These are phyloP conservation scores for Lithospermum erythrorhizon DNA, from an alignment of 257 asterid species.

Conservation along the genomic window DNA sequence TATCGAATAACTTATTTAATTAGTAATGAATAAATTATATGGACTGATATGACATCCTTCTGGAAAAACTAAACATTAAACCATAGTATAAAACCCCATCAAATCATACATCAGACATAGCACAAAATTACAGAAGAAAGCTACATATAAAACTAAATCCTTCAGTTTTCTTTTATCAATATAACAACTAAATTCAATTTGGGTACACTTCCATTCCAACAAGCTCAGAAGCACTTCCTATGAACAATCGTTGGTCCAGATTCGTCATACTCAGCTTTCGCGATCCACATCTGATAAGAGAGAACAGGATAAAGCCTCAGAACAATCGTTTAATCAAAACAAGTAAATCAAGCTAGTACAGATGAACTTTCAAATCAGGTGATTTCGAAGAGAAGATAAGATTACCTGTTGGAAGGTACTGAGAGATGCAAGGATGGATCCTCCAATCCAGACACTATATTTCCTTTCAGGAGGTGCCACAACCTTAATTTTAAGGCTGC, in stretches of 20 bases:
- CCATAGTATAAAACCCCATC: background rate
- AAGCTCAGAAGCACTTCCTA: background rate
- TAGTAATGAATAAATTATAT: too few species aligned
- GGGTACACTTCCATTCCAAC: background rate
- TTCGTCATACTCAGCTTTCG: background rate
- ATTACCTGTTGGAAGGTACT: constrained; percentile 64
- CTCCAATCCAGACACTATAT: constrained; percentile 75
- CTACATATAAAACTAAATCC: background rate
- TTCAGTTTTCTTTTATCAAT: background rate
- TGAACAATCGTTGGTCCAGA: background rate
- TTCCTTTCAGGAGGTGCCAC: constrained; percentile 65
- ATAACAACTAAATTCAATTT: too few species aligned
- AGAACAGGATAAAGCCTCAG: background rate
- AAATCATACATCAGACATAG: background rate
- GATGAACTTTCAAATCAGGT: background rate
- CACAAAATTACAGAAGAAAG: too few species aligned
- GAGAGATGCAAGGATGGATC: constrained; percentile 56
- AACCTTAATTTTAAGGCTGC: constrained; percentile 56
- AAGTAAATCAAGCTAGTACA: background rate
- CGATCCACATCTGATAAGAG: background rate
- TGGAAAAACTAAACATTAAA: background rate
- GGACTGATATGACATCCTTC: too few species aligned
- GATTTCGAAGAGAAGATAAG: background rate
- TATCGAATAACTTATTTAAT: too few species aligned
- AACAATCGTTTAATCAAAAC: background rate